Evolutionary conservation across 75 land plant genomes (phyloP), one percentile per base, ranked within the genome.

Genomic region (Cunninghamia lanceolata): DNA sequence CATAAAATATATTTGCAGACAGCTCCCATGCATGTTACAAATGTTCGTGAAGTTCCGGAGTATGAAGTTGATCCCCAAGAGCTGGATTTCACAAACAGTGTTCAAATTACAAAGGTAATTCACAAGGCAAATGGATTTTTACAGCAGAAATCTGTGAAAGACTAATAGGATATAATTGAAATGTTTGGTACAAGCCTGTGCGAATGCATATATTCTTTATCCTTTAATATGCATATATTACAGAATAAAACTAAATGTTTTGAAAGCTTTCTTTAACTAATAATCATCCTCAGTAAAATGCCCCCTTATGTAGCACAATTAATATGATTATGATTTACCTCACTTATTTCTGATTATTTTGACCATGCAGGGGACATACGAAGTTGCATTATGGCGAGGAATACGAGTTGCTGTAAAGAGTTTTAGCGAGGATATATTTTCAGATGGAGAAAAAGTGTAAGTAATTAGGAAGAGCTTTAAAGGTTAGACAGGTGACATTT

Each of bases 351-450:
- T 40, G 25, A 38, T 38, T 32, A 39, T 47, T 40, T 50, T 19
- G 47, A 39, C 14, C 35, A 3, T 70, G 32, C 73, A 97, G 96
- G 99, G 99, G 50, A 95, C 98, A n/a, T 96, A 90, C 75, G 80
- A 88, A n/a, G 88, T 91, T 52, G 98, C 95, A 83, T 86, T 86
- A 16, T 97, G 99, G 99, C 90, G 98, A 85, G 99, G 99, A 63
- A 97, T 89, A 5, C 91, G 94, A 89, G 99, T 97, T 83, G 99
- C 99, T 77, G 98, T 96, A 9, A 97, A 97, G 86, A 87, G 80
- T 43, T 83, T 95, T 71, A 86, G 83, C 15, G 96, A 93, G 0
- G 91, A 93, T 85, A 87, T 97, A 21, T 75, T 93, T 83, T 40
- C 85, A 34, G 93, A 97, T 56, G 96, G 94, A 19, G 93, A 90